These are phyloP conservation scores for Colletotrichum sp. DNA, from an alignment of 2,329 filamentous ascomycete genomes.

Conservation along the genomic window DNA sequence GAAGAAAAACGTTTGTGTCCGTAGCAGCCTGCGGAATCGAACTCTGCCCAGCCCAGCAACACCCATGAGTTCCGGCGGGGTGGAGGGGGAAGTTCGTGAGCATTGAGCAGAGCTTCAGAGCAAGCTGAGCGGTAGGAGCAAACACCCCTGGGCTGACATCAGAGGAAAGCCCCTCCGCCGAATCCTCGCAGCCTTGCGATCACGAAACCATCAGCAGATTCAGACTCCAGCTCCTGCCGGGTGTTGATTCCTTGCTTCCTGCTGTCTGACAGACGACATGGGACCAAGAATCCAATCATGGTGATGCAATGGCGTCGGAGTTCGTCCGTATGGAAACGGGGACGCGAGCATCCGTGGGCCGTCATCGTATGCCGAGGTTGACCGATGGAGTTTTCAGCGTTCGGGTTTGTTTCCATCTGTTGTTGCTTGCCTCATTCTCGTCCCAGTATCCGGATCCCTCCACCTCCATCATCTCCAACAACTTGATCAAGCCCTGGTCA, in stretches of 20 bases:
- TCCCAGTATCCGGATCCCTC: not conserved
- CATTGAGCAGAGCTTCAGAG: not conserved
- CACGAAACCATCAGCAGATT: slow-evolving; percentile 7
- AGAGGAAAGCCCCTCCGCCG: not conserved
- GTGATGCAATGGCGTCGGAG: not conserved
- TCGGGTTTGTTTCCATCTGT: not conserved
- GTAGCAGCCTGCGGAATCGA: not conserved
- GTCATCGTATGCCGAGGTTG: not conserved
- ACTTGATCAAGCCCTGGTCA: not conserved
- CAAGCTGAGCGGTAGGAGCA: not conserved
- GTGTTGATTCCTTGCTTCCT: not conserved
- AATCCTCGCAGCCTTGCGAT: slow-evolving; percentile 5
- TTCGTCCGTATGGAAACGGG: not conserved
- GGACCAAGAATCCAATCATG: not conserved
- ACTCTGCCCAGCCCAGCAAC: not conserved
- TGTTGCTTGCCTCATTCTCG: slow-evolving; percentile 3
- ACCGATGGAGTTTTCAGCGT: not conserved
- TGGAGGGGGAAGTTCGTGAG: not conserved
- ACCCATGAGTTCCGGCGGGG: slow-evolving; percentile 1
- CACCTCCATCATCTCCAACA: not conserved
- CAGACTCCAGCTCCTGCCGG: not conserved
- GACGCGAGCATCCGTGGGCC: not conserved
- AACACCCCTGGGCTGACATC: slow-evolving; percentile 3
- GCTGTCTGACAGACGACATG: not conserved
- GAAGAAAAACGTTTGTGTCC: not conserved